phyloP scores from a whole-genome alignment of 2,329 filamentous ascomycete species.

The Erysiphe neolycopersici region DNA sequence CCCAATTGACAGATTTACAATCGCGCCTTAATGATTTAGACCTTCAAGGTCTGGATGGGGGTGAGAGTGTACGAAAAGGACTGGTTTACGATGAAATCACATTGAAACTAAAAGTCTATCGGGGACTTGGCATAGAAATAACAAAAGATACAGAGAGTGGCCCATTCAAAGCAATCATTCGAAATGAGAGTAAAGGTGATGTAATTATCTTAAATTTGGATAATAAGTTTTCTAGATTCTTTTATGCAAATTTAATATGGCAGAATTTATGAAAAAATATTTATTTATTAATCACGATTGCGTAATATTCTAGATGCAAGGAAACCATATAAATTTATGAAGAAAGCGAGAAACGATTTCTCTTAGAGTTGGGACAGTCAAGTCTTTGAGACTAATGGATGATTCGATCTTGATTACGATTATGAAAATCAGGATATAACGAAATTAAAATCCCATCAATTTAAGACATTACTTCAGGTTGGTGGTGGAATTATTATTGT shows the following conservation, averaged over 20 bases:
- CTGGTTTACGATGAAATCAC: slow-evolving; percentile 34
- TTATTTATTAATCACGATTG: too few species aligned
- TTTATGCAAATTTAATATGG: slow-evolving; percentile 95
- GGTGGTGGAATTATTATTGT: too few species aligned
- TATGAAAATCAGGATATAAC: too few species aligned
- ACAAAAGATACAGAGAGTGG: slow-evolving; percentile 52
- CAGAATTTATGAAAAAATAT: slow-evolving; percentile 19
- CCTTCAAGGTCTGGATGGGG: slow-evolving; percentile 61
- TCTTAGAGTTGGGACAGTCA: too few species aligned
- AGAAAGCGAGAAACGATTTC: too few species aligned
- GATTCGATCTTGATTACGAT: too few species aligned
- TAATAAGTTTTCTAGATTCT: slow-evolving; percentile 69
- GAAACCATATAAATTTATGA: too few species aligned
- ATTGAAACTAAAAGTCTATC: slow-evolving; percentile 69
- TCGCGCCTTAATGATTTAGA: slow-evolving; percentile 60
- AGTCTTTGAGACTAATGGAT: too few species aligned
- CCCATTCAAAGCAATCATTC: slow-evolving; percentile 62
- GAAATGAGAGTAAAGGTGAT: slow-evolving; percentile 67
- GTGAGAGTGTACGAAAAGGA: slow-evolving; percentile 16
- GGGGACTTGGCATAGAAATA: slow-evolving; percentile 71
- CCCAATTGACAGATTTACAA: slow-evolving; percentile 48
- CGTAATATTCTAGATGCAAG: too few species aligned
- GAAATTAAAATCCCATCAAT: too few species aligned
- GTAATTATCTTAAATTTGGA: slow-evolving; percentile 90
- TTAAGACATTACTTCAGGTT: too few species aligned